Conservation (phyloP, 2,329 filamentous ascomycete genomes). For the Volutella citrinella region DNA sequence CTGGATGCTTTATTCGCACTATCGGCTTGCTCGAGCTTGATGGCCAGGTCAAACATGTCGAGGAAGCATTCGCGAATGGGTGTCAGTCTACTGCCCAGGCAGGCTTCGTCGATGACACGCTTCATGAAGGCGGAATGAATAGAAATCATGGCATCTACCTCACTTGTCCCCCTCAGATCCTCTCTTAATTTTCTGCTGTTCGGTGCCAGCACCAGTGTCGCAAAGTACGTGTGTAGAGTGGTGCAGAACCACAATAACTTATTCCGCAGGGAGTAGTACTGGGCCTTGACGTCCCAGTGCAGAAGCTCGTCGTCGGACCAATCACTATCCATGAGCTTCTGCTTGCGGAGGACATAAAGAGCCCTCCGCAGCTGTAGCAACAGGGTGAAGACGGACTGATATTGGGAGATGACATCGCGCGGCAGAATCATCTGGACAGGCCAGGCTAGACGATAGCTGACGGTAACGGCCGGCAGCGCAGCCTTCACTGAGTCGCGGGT, state of each 20-base stretch:
- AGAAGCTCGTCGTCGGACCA: slow-evolving; percentile 33
- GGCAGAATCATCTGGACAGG: slow-evolving; percentile 70
- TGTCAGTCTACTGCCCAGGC: slow-evolving; percentile 65
- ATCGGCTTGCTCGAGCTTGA: slow-evolving; percentile 64
- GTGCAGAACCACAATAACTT: slow-evolving; percentile 76
- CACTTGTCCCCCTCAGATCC: slow-evolving; percentile 58
- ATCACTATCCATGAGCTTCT: slow-evolving; percentile 42
- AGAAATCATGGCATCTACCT: slow-evolving; percentile 78
- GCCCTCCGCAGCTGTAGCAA: slow-evolving; percentile 76
- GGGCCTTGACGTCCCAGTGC: slow-evolving; percentile 40
- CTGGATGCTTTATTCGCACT: slow-evolving; percentile 34
- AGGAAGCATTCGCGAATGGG: slow-evolving; percentile 72
- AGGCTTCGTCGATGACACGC: slow-evolving; percentile 63
- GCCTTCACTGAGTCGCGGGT: slow-evolving; percentile 54
- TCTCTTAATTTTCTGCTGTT: slow-evolving; percentile 54
- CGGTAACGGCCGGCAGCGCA: slow-evolving; percentile 58
- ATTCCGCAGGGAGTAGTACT: slow-evolving; percentile 61
- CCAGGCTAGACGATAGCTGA: slow-evolving; percentile 68
- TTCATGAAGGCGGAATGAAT: slow-evolving; percentile 64
- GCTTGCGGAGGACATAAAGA: slow-evolving; percentile 60
- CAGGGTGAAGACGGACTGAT: slow-evolving; percentile 71
- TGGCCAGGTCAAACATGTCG: slow-evolving; percentile 72
- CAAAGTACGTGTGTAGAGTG: slow-evolving; percentile 71
- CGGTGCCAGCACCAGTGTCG: slow-evolving; percentile 66
- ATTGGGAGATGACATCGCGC: slow-evolving; percentile 59